Percentiles rank a stretch among this genome's conserved stretches.
Evolutionary conservation across 371 early-diverging fungal species (phyloP).

Genomic region (Capniomyces stellatus): DNA sequence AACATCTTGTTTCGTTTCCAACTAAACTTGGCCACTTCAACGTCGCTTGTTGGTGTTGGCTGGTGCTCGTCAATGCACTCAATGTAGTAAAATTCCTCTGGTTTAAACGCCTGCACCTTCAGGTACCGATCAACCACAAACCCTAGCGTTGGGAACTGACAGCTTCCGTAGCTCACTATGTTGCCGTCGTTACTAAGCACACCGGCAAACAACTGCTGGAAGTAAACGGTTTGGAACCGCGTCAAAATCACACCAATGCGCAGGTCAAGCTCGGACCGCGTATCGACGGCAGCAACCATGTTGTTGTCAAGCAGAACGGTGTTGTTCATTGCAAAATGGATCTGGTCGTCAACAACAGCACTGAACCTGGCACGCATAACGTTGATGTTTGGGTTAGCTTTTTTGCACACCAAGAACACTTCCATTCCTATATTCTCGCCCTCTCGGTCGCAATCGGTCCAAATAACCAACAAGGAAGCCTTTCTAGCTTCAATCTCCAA

Average conservation of each 20-base stretch:
- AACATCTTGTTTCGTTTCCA: constrained; percentile 66
- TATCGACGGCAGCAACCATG: constrained; percentile 81
- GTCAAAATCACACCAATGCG: constrained; percentile 95
- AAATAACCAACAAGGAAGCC: constrained; percentile 70
- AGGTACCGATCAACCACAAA: constrained; percentile 93
- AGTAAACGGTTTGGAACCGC: constrained; percentile 71
- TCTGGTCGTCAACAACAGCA: constrained; percentile 32
- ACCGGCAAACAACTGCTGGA: constrained; percentile 28
- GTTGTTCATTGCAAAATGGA: constrained; percentile 60
- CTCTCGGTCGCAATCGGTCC: constrained; percentile 99
- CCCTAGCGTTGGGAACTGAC: constrained; percentile 98
- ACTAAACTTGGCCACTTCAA: constrained; percentile 33
- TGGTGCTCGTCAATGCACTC: constrained; percentile 25
- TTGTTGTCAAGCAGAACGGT: constrained; percentile 49
- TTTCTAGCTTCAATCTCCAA: constrained; percentile 36
- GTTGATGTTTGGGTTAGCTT: constrained; percentile 37
- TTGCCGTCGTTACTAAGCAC: background rate
- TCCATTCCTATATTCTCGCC: constrained; percentile 97
- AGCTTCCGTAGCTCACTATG: constrained; percentile 88
- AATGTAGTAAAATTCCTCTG: constrained; percentile 84
- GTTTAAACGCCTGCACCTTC: constrained; percentile 60
- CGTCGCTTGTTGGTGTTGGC: too few species aligned
- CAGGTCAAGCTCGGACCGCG: constrained; percentile 89
- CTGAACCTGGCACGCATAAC: constrained; percentile 23
- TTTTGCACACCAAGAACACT: constrained; percentile 46